Conservation (phyloP, 2,329 filamentous ascomycete species). For the Bipolaris bicolor region DNA sequence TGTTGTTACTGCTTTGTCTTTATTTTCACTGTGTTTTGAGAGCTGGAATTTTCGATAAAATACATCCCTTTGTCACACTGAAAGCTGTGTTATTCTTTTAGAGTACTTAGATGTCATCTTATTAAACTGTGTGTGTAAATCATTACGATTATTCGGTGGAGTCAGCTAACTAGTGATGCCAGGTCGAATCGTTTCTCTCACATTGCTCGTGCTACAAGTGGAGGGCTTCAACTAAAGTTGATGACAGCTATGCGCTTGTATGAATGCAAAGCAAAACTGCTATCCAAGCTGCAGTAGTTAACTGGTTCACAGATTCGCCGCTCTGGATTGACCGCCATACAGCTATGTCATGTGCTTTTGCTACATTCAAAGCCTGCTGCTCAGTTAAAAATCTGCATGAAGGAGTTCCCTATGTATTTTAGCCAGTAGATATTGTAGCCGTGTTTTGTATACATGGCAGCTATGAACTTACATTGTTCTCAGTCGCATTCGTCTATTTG, state of each 20-base stretch:
- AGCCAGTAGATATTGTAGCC: not conserved
- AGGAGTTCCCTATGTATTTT: not conserved
- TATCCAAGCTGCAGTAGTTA: not conserved
- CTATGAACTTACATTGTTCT: not conserved
- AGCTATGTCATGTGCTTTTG: not conserved
- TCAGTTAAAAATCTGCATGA: not conserved
- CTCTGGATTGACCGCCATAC: not conserved
- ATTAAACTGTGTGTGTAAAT: no score
- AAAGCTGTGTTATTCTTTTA: no score
- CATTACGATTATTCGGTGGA: no score
- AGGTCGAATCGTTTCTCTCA: no score
- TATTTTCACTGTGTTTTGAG: not conserved
- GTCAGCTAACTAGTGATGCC: no score
- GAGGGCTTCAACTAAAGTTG: not conserved
- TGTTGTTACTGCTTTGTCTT: not conserved
- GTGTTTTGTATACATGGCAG: no score
- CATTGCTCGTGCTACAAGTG: no score
- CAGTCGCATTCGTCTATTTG: not conserved
- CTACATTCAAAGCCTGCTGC: not conserved
- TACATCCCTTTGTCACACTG: no score
- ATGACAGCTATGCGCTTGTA: not conserved
- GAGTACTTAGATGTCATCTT: no score
- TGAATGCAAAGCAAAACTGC: not conserved
- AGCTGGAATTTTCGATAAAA: no score
- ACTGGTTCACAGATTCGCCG: not conserved